These are phyloP conservation scores for Telopea speciosissima DNA, from an alignment of 177 flowering plant genomes.

Conservation along the genomic window DNA sequence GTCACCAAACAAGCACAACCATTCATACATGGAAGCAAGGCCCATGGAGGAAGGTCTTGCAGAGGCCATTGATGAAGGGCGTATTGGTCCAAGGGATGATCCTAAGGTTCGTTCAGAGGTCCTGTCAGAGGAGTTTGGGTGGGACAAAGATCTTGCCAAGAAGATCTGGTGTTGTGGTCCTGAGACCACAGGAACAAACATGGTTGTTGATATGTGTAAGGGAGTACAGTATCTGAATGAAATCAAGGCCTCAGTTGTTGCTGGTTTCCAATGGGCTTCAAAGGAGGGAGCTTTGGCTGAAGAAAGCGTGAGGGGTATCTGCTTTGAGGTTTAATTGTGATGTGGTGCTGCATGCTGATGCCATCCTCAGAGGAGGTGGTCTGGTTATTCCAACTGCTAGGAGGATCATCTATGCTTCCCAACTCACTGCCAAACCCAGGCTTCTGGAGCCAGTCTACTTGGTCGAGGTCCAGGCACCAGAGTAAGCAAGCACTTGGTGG, in stretches of 20 bases:
- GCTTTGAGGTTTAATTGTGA: conserved; percentile 39
- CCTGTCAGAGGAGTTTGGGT: conserved; percentile 37
- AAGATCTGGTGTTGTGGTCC: conserved; percentile 50
- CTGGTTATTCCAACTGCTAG: conserved; percentile 45
- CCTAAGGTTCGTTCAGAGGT: conserved; percentile 33
- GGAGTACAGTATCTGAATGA: conserved; percentile 49
- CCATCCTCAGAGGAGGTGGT: conserved; percentile 48
- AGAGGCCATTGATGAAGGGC: conserved; percentile 34
- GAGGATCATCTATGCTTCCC: conserved; percentile 40
- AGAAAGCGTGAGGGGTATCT: conserved; percentile 42
- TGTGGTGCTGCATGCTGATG: conserved; percentile 43
- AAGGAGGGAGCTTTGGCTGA: conserved; percentile 45
- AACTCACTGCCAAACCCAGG: conserved; percentile 44
- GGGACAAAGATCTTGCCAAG: conserved; percentile 45
- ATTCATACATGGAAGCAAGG: conserved; percentile 39
- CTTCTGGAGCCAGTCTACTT: conserved; percentile 40
- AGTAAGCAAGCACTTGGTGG: conserved; percentile 48
- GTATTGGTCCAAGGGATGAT: conserved; percentile 39
- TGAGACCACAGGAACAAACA: conserved; percentile 41
- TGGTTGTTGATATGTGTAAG: conserved; percentile 56
- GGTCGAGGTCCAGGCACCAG: conserved; percentile 50
- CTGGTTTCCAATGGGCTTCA: conserved; percentile 50
- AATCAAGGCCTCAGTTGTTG: conserved; percentile 43
- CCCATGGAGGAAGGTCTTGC: conserved; percentile 36
- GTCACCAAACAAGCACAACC: conserved; percentile 42